phyloP scores from a whole-genome alignment of 2,329 filamentous ascomycete genomes.

The Trichoderma atroviride region DNA sequence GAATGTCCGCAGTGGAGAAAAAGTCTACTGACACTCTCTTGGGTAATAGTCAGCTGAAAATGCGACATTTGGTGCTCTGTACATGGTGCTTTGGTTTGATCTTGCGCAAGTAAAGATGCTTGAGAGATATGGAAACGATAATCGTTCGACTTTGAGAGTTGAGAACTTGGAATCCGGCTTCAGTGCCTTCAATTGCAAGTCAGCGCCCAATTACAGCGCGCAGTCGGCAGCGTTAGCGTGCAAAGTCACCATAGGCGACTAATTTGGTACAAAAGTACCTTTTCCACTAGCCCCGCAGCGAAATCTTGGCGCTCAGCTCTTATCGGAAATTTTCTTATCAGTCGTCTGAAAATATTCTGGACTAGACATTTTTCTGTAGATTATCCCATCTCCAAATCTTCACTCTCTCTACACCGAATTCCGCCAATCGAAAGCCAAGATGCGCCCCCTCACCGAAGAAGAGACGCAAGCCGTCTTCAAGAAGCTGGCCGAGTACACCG shows the following conservation, averaged over 20 bases:
- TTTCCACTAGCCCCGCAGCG: background rate
- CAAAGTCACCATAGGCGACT: background rate
- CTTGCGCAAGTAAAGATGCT: no score
- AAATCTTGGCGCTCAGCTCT: background rate
- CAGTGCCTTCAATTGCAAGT: no score
- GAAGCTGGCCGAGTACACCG: conserved; percentile 93
- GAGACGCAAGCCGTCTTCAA: conserved; percentile 83
- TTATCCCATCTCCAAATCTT: background rate
- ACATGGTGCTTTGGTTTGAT: no score
- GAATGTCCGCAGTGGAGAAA: no score
- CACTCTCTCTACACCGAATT: background rate
- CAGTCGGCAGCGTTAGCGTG: background rate
- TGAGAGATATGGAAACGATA: no score
- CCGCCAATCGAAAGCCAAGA: conserved; percentile 39
- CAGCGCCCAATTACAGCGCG: no score
- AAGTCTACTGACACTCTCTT: no score
- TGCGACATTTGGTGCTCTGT: no score
- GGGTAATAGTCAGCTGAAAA: no score
- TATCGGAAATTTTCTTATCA: conserved; percentile 23
- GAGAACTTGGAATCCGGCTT: no score
- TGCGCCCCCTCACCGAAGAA: conserved; percentile 80
- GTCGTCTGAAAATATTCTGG: conserved; percentile 16
- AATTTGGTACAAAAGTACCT: background rate
- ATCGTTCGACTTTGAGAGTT: no score
- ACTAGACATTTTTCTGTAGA: conserved; percentile 5